Conservation (phyloP, 2,329 filamentous ascomycete species). For the Emericellopsis cladophorae region DNA sequence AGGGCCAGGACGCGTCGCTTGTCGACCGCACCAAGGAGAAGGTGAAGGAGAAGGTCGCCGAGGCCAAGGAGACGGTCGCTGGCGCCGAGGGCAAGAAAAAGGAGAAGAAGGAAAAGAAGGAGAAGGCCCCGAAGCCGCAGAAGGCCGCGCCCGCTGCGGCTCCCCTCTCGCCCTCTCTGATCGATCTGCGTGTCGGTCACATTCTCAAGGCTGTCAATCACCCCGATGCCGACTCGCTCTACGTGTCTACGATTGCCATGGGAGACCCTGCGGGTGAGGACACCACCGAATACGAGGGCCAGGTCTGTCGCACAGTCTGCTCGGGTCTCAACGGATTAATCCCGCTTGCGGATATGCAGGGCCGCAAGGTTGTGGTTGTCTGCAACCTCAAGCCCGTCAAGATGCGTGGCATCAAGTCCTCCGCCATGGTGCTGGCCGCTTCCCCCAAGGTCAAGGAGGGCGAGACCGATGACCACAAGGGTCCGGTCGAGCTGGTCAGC, state of each 20-base stretch:
- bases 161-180: constrained; percentile 69
- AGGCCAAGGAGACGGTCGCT: constrained; percentile 27
- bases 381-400: constrained; percentile 99
- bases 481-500: constrained; percentile 81
- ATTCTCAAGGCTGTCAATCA: constrained; percentile 94
- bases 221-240: constrained; percentile 92
- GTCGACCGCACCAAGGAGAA: constrained; percentile 50
- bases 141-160: constrained; percentile 57
- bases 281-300: constrained; percentile 81
- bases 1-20: constrained; percentile 33
- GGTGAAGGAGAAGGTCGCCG: constrained; percentile 40
- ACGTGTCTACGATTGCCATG: constrained; percentile 88
- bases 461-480: constrained; percentile 73
- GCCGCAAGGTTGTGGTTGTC: constrained; percentile 86
- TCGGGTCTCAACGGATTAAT: constrained; percentile 90
- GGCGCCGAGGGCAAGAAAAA: constrained; percentile 41
- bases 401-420: constrained; percentile 77
- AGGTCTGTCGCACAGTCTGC: constrained; percentile 89
- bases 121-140: constrained; percentile 68
- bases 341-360: constrained; percentile 92
- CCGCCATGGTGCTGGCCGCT: constrained; percentile 88
- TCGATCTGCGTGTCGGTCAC: constrained; percentile 92
- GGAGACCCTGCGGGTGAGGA: constrained; percentile 83
- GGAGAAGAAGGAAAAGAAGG: constrained; percentile 92
- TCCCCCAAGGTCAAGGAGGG: constrained; percentile 75